Evolutionary conservation across 2,329 filamentous ascomycete genomes (phyloP).

Genomic region (Penicillium palitans): DNA sequence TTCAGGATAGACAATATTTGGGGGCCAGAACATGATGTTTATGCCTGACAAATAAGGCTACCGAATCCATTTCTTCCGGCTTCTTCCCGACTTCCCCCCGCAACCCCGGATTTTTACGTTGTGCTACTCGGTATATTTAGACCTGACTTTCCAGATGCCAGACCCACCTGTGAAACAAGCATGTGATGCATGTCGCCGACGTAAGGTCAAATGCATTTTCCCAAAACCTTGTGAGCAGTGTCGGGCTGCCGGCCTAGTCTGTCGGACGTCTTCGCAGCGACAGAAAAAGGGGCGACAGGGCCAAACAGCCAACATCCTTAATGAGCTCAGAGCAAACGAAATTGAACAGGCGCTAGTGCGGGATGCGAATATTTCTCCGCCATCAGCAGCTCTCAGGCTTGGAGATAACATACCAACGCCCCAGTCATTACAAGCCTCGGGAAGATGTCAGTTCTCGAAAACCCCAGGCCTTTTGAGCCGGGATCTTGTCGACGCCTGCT

Average conservation of each 20-base stretch:
- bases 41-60: slow-evolving; percentile 1
- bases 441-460: slow-evolving; percentile 6
- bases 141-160: background rate
- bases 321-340: slow-evolving; percentile 16
- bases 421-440: background rate
- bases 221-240: slow-evolving; percentile 23
- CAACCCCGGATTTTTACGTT: slow-evolving; percentile 2
- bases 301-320: slow-evolving; percentile 22
- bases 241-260: slow-evolving; percentile 17
- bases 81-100: slow-evolving; percentile 14
- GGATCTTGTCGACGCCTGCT: slow-evolving; percentile 17
- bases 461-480: slow-evolving; percentile 8
- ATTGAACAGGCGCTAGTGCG: background rate
- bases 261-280: slow-evolving; percentile 17
- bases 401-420: background rate
- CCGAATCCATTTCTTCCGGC: background rate
- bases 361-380: background rate
- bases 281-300: slow-evolving; percentile 27
- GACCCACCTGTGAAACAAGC: slow-evolving; percentile 14
- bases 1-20: background rate
- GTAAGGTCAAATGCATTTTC: slow-evolving; percentile 25
- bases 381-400: background rate
- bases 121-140: background rate
- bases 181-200: slow-evolving; percentile 29
- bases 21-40: too few relatives aligned